phyloP scores from a whole-genome alignment of 371 early-diverging fungal genomes.

The Mortierella sp. region DNA sequence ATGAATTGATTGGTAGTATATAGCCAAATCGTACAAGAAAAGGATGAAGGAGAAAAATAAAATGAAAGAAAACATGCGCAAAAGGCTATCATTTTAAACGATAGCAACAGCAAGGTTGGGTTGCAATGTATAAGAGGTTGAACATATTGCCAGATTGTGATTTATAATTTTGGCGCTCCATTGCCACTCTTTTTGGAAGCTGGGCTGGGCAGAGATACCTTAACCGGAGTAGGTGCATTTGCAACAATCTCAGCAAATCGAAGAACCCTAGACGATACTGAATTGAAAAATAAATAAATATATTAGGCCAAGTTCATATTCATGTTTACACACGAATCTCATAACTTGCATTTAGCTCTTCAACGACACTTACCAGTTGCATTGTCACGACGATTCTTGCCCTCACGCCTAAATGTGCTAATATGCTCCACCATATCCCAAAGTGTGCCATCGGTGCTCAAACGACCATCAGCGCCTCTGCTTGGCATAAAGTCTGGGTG shows the following conservation, averaged over 20 bases:
- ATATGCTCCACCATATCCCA: conserved; percentile 91
- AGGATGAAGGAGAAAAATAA: not conserved
- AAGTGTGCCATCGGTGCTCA: conserved; percentile 72
- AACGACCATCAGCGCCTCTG: conserved; percentile 61
- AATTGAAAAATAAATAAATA: not conserved
- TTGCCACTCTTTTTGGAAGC: conserved; percentile 47
- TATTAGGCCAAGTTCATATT: not conserved
- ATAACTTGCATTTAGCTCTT: not conserved
- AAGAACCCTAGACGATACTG: conserved; percentile 62
- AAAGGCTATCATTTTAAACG: not conserved
- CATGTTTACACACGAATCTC: not conserved
- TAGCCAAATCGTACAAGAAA: not conserved
- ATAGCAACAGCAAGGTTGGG: not conserved
- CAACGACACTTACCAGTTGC: conserved; percentile 71
- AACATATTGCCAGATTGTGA: conserved; percentile 10
- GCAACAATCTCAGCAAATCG: conserved; percentile 62
- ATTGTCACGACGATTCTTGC: conserved; percentile 90
- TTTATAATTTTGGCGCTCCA: conserved; percentile 55
- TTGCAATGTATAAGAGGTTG: not conserved
- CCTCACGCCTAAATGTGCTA: conserved; percentile 87
- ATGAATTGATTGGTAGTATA: no score
- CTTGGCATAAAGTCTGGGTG: conserved; percentile 71
- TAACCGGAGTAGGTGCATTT: conserved; percentile 48
- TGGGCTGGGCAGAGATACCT: conserved; percentile 55
- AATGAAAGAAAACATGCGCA: not conserved